Conservation (phyloP, 1,284 basidiomycete species). For the Caloboletus inedulis region DNA sequence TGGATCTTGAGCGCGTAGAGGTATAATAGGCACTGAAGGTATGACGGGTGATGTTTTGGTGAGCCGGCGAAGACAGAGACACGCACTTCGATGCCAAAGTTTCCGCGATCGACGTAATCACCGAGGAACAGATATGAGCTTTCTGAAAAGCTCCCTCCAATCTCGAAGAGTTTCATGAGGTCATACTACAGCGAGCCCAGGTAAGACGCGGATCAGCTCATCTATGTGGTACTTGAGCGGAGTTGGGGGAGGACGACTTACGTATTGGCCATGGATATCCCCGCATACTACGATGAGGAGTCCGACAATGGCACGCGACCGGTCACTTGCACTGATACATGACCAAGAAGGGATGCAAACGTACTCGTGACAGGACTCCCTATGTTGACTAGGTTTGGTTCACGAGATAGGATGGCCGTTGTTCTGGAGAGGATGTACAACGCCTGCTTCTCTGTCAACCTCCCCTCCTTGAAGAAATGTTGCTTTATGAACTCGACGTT, state of each 20-base stretch:
- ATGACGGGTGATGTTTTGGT: neutral
- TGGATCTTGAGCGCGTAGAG: conserved; percentile 93
- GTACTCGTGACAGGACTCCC: conserved; percentile 92
- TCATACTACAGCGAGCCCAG: conserved; percentile 66
- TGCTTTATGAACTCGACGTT: conserved; percentile 87
- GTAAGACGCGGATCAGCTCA: conserved; percentile 9
- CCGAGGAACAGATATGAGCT: conserved; percentile 95
- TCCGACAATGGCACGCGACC: conserved; percentile 2
- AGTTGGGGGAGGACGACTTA: conserved; percentile 42
- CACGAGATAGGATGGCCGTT: conserved; percentile 73
- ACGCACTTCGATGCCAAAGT: conserved; percentile 88
- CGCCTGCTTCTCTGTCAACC: conserved; percentile 85
- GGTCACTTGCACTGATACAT: conserved; percentile 8
- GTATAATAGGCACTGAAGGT: conserved; percentile 74
- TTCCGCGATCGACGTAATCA: conserved; percentile 97
- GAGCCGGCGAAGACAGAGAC: neutral
- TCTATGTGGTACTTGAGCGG: conserved; percentile 6
- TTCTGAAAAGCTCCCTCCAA: conserved; percentile 83
- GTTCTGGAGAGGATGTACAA: conserved; percentile 79
- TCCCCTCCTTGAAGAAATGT: conserved; percentile 91
- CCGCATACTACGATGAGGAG: conserved; percentile 76
- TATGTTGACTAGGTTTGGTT: conserved; percentile 89
- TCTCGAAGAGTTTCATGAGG: conserved; percentile 97
- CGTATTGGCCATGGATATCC: conserved; percentile 99
- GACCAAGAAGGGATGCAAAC: conserved; percentile 31